Evolutionary conservation across 768 basidiomycete species (phyloP).

Genomic region (Dentipellis sp.): DNA sequence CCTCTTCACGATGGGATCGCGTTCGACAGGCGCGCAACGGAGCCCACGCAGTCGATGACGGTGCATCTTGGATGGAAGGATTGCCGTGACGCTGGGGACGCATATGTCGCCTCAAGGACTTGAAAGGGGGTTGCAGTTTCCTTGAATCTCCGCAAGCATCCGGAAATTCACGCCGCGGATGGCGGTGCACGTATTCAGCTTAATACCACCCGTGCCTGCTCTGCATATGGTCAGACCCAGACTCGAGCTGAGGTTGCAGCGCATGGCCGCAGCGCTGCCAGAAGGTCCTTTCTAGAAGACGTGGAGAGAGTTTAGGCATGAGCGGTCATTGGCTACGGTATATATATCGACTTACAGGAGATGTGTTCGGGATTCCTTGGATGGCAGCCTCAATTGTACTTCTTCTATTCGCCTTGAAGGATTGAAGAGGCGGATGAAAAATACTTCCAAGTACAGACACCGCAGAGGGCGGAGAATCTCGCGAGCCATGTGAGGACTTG

Average conservation of each 20-base stretch:
- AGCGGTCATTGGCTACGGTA: neutral
- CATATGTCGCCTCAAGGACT: neutral
- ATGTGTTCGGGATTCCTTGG: too few species aligned
- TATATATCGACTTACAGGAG: neutral
- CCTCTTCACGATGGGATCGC: neutral
- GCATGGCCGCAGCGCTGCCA: neutral
- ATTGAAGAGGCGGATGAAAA: neutral
- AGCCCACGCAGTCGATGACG: neutral
- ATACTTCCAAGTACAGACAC: neutral
- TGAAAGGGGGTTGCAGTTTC: neutral
- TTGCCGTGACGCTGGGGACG: too few species aligned
- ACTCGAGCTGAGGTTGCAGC: neutral
- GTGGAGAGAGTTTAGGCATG: conserved; percentile 1
- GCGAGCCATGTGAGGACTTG: neutral
- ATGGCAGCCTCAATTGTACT: too few species aligned
- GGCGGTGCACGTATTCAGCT: neutral
- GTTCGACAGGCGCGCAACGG: neutral
- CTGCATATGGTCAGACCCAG: neutral
- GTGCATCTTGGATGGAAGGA: neutral
- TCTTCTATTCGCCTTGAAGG: too few species aligned
- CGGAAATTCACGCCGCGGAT: neutral
- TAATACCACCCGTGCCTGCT: neutral
- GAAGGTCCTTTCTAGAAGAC: neutral
- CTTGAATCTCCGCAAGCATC: neutral
- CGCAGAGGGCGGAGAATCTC: neutral